Evolutionary conservation across 208 protist species (phyloP), one percentile per base, ranked within the genome.

Genomic region (Crithidia mellificae): DNA sequence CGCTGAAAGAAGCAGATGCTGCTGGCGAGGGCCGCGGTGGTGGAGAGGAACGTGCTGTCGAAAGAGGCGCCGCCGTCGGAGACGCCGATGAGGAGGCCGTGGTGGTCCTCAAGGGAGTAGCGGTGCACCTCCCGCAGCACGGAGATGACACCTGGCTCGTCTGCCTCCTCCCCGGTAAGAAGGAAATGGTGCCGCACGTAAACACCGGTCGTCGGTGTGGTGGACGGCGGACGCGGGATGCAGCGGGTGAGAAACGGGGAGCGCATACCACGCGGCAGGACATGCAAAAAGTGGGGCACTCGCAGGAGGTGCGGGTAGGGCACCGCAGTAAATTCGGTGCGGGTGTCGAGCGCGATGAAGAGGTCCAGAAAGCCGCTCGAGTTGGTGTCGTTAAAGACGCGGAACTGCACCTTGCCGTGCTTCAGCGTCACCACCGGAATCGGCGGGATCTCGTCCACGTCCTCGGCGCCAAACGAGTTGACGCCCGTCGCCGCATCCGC

Each of bases 31-130:
- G 89, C 89, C 4, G 89, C 76, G 3, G 89, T 90, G 50, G 86
- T 78, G 25, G 85, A 83, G 34, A 91, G 55, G 63, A 94, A 94
- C 0, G 82, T 81, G 51, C 83, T 87, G 63, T 94, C 89, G 59
- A 88, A 94, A 20, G 74, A 68, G 17, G 73, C 63, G n/a, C 89
- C 89, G 41, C 89, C 89, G 27, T 71, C 50, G 34, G 82, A 74
- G 50, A 91, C 85, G 43, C 82, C 80, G 24, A 92, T 62, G 20
- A 94, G 65, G 9, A 94, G 74, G 29, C 89, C 89, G 46, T 84
- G 68, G 65, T 94, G 89, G 39, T 94, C 89, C 67, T 94, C 85
- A 8, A 94, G 72, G 17, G 89, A 94, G 71, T 94, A 94, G 24
- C 86, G 82, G 65, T 94, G 89, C 25, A 92, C 89, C 68, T 94